Percentiles rank a stretch among this genome's conserved stretches.
These are phyloP conservation scores for Zopfia rhizophila DNA, from an alignment of 2,329 filamentous ascomycete species.

Conservation along the genomic window DNA sequence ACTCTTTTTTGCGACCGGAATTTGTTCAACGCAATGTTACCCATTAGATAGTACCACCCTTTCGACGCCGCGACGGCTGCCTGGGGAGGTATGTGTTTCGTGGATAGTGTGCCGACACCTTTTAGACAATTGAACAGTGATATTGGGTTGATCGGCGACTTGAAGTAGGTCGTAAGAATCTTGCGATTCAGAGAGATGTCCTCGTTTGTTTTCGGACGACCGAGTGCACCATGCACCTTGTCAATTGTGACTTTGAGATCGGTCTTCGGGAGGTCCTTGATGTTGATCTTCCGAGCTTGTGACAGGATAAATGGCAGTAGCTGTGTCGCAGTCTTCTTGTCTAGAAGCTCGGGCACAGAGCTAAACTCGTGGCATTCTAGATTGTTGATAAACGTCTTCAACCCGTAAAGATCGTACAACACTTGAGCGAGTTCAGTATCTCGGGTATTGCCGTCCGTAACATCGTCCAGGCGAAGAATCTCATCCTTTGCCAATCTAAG, in stretches of 20 bases:
- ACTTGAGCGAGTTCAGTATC: constrained; percentile 84
- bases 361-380: constrained; percentile 70
- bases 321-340: constrained; percentile 81
- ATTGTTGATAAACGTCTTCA: constrained; percentile 49
- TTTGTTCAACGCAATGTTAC: constrained; percentile 87
- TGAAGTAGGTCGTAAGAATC: constrained; percentile 82
- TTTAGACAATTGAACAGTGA: constrained; percentile 82
- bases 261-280: constrained; percentile 91
- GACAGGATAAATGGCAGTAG: constrained; percentile 85
- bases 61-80: constrained; percentile 76
- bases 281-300: constrained; percentile 82
- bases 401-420: constrained; percentile 53
- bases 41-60: constrained; percentile 92
- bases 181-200: constrained; percentile 89
- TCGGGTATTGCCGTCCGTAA: constrained; percentile 72
- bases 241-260: constrained; percentile 92
- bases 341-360: constrained; percentile 78
- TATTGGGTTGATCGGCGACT: constrained; percentile 83
- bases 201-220: constrained; percentile 77
- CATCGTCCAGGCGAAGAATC: constrained; percentile 77
- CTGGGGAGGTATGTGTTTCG: constrained; percentile 67
- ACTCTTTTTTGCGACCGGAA: constrained; percentile 83
- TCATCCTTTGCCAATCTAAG: constrained; percentile 90
- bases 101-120: constrained; percentile 69
- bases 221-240: constrained; percentile 88